phyloP scores from a whole-genome alignment of 1,139 yeast genomes.

The Kluyveromyces sp. region DNA sequence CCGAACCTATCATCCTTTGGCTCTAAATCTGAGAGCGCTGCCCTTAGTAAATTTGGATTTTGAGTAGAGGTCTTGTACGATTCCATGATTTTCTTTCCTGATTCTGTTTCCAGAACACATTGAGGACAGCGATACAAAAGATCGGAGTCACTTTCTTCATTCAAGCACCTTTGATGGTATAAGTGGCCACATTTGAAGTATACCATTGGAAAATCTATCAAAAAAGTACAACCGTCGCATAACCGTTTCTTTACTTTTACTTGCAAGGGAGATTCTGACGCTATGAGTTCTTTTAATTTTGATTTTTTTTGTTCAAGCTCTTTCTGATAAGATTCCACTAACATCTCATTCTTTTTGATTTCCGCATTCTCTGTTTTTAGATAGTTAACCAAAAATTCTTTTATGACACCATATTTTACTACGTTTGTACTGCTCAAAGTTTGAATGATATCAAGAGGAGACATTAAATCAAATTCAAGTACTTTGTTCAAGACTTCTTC shows the following conservation, averaged over 20 bases:
- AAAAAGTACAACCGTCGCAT: constrained; percentile 64
- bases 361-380: constrained; percentile 58
- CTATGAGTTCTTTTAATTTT: constrained; percentile 44
- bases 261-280: constrained; percentile 38
- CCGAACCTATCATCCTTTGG: constrained; percentile 52
- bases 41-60: constrained; percentile 54
- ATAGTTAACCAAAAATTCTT: constrained; percentile 58
- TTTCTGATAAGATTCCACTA: constrained; percentile 58
- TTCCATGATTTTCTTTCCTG: constrained; percentile 48
- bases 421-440: constrained; percentile 56
- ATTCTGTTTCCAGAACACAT: constrained; percentile 63
- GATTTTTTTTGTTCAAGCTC: constrained; percentile 55
- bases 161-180: constrained; percentile 75
- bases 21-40: constrained; percentile 48
- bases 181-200: constrained; percentile 87
- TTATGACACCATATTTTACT: constrained; percentile 67
- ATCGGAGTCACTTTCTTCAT: constrained; percentile 32
- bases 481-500: constrained; percentile 46
- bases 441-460: constrained; percentile 72
- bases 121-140: constrained; percentile 50
- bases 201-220: constrained; percentile 69
- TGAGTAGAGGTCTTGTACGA: constrained; percentile 58
- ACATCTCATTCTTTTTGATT: constrained; percentile 56
- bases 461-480: constrained; percentile 45
- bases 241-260: constrained; percentile 58